These are phyloP conservation scores for Boletus reticuloceps DNA, from an alignment of 768 basidiomycete genomes.

Conservation along the genomic window DNA sequence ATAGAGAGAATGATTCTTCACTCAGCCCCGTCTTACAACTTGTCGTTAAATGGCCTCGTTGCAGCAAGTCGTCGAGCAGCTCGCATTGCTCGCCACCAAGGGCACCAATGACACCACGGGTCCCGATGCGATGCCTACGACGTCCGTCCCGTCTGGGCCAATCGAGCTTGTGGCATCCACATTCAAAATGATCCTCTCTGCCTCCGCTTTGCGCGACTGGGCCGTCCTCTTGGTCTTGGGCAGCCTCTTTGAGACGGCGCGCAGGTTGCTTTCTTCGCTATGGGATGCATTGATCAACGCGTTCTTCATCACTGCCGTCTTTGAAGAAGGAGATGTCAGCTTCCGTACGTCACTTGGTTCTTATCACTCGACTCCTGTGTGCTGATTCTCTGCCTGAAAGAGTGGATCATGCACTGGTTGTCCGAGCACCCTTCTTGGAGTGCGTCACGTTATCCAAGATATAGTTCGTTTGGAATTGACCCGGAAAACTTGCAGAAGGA, in stretches of 20 bases:
- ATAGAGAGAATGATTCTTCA: background rate
- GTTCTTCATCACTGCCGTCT: constrained; percentile 61
- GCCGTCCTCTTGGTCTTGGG: constrained; percentile 61
- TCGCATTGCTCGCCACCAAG: constrained; percentile 21
- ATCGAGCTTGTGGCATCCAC: constrained; percentile 34
- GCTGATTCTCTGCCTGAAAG: constrained; percentile 30
- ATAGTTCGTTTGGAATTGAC: background rate
- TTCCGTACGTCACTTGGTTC: constrained; percentile 42
- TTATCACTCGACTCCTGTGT: background rate
- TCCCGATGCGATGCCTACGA: constrained; percentile 16
- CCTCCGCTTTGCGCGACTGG: constrained; percentile 60
- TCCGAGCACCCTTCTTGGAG: constrained; percentile 61
- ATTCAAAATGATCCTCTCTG: constrained; percentile 47
- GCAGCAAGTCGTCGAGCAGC: constrained; percentile 31
- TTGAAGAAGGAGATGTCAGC: constrained; percentile 56
- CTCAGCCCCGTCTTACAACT: background rate
- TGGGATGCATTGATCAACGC: constrained; percentile 47
- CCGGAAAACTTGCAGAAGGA: constrained; percentile 18
- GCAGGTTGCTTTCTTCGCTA: constrained; percentile 42
- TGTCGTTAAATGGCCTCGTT: constrained; percentile 21
- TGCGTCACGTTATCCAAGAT: constrained; percentile 25
- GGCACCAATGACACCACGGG: constrained; percentile 5
- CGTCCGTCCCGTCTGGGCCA: constrained; percentile 16
- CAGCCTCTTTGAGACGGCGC: constrained; percentile 54
- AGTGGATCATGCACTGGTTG: constrained; percentile 73